Base-by-base conservation (phyloP, 2,329 filamentous ascomycete genomes). In the Byssothecium circinans region DNA sequence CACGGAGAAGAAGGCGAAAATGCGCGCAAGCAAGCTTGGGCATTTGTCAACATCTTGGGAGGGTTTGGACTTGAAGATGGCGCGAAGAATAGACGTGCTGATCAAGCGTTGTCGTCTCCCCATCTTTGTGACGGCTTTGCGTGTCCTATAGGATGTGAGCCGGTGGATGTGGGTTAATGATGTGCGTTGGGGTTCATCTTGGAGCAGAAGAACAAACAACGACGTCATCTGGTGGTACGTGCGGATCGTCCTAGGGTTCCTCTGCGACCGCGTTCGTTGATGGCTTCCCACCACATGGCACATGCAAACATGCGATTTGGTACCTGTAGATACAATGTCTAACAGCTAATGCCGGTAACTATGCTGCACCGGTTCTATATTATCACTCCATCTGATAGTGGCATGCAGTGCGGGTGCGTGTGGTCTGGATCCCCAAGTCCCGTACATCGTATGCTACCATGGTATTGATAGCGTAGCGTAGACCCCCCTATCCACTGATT, bases 1-100 rank as follows among this genome's bases (percentile, higher is more conserved):
- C 3, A 83, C 54, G 0, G 75, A 74, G 63, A 85, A 84, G 56
- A 85, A 80, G 17, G 76, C 68, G 19, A 81, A 54, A 34, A 82
- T 68, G 34, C 74, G 73, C 18, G 70, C 68, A 17, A 82, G 63
- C 0, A 74, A 57, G 17, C 56, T 50, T 4, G 54, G 62, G 5
- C 39, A 56, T 45, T 58, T 61, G 20, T 55, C 49, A 23, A 56
- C 47, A 36, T 65, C 55, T 18, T 52, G 50, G 14, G 54, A 46
- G 11, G 56, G 43, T 22, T 56, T 56, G 20, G 58, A 49, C 17
- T 45, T 48, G 50, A 72, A 71, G 32, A 72, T 67, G 19, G 69
- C 69, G 30, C 61, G 57, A 8, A 71, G 47, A 33, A 72, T 72
- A 2, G 69, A 71, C 8, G 58, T 64, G 46, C 68, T 69, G 47